Base-by-base conservation (phyloP, 768 basidiomycete genomes). In the Tulasnella sp. region DNA sequence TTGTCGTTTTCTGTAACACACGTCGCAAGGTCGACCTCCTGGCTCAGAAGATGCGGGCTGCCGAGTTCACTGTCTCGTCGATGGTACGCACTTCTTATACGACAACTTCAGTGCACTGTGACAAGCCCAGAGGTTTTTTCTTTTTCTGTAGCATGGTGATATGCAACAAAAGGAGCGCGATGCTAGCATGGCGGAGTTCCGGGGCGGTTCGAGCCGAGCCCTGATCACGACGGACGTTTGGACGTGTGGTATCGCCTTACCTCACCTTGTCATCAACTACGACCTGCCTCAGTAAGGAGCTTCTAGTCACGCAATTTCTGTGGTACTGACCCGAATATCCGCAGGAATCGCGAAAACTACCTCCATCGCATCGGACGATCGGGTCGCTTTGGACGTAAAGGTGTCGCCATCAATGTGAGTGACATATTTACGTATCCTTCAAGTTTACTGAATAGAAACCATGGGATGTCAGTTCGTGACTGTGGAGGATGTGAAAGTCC, bases 281-380 rank as follows among this genome's bases (percentile, higher is more conserved):
- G 73, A 75, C 64, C 64, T 75, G 24, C 73, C 68, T n/a, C 64
- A 64, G 54, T 56, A 30, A 3, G 42, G 3, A 32, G 17, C 4
- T 24, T 7, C 38, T 24, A 24, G 38, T 41, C 23, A n/a, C n/a
- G n/a, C n/a, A n/a, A n/a, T n/a, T n/a, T n/a, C n/a, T n/a, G n/a
- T n/a, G n/a, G n/a, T 38, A 15, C 34, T 38, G 34, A 38, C 34
- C 34, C 15, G 5, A 38, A 5, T 7, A 41, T 51, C 58, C 66
- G 52, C 64, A 91, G 85, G 65, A 92, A 92, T 71, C 89, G 88
- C 78, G 95, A 96, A 80, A 96, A 98, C 73, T 98, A 99, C 76
- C 95, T 99, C 65, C 95, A 99, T 77, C 88, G 95, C 69, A 98
- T 98, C 70, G 95, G 95, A 73, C 91, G 95, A 63, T 95, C 93